These are phyloP conservation scores for Chiua sp. DNA, from an alignment of 1,284 basidiomycete species.

Conservation along the genomic window DNA sequence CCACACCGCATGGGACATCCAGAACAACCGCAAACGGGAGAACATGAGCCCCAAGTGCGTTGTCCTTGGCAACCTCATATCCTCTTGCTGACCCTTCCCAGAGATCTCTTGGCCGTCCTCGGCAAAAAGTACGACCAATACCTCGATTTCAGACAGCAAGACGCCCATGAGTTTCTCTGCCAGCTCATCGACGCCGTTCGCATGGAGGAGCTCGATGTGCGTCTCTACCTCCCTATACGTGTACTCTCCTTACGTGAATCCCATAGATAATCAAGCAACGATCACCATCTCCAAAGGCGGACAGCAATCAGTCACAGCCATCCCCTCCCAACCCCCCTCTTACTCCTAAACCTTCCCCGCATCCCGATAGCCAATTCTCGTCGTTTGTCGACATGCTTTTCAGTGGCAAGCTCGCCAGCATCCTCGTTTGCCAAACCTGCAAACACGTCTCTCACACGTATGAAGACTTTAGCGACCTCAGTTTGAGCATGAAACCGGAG, in stretches of 20 bases:
- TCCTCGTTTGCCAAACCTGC: constrained; percentile 94
- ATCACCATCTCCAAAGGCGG: constrained; percentile 47
- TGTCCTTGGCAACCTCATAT: neutral
- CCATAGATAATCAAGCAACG: constrained; percentile 79
- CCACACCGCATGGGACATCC: constrained; percentile 64
- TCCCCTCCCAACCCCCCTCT: constrained; percentile 23
- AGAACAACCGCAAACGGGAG: constrained; percentile 53
- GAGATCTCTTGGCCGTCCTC: constrained; percentile 69
- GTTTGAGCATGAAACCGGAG: constrained; percentile 83
- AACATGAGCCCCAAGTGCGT: constrained; percentile 66
- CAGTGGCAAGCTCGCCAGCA: constrained; percentile 84
- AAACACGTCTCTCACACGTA: constrained; percentile 91
- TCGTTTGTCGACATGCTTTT: constrained; percentile 92
- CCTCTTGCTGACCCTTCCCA: constrained; percentile 24
- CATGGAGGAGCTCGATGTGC: constrained; percentile 93
- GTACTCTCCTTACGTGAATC: constrained; percentile 1
- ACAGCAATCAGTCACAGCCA: constrained; percentile 5
- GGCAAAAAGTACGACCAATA: constrained; percentile 94
- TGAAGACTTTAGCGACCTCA: constrained; percentile 89
- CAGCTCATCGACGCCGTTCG: constrained; percentile 92
- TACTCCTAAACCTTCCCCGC: constrained; percentile 18
- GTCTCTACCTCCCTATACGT: constrained; percentile 35
- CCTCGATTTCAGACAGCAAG: constrained; percentile 90
- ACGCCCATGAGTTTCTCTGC: constrained; percentile 91
- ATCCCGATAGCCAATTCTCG: constrained; percentile 52